Base-by-base conservation (phyloP, 192 early-diverging fungal species). In the Coemansia sp. region DNA sequence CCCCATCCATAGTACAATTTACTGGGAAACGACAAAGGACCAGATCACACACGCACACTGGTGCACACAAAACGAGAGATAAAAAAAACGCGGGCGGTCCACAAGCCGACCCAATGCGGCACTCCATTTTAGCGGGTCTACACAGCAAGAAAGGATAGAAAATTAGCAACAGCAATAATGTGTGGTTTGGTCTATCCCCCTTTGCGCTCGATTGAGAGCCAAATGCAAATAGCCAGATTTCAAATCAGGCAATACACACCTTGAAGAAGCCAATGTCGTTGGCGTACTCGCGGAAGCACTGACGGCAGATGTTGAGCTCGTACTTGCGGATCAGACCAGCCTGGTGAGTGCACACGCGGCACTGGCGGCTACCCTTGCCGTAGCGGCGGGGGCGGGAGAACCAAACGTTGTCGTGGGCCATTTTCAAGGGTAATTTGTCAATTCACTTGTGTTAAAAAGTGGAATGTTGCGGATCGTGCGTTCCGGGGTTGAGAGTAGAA, bases 251-350 rank as follows among this genome's bases (percentile, higher is more conserved):
- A 25, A 53, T 31, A 59, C 62, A 25, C 87, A 97, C 92, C 93
- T 99, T 99, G 83, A 89, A 84, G 90, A 99, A 99, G 71, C 97
- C 97, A 86, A 99, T 99, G 83, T 95, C 95, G 69, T 85, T 88
- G 83, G 94, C 84, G 84, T 99, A 91, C 86, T 99, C 94, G 86
- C 97, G 94, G 94, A 99, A 99, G 91, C 95, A 97, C 85, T 99
- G 97, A 90, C 97, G 93, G 91, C 97, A 99, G 74, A 99, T 86
- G 90, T 98, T 91, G 62, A 99, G 86, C 65, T 89, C 88, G 88
- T 99, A 99, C 90, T 99, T 99, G 90, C 97, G 95, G 85, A 99
- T 97, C 82, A 99, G 92, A 91, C 97, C 97, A 70, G 97, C 97
- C 78, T 90, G 94, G 92, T 99, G 95, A 73, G 94, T 87, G 86